These are phyloP conservation scores for Fusarium buxicola DNA, from an alignment of 2,329 filamentous ascomycete species.

Conservation along the genomic window DNA sequence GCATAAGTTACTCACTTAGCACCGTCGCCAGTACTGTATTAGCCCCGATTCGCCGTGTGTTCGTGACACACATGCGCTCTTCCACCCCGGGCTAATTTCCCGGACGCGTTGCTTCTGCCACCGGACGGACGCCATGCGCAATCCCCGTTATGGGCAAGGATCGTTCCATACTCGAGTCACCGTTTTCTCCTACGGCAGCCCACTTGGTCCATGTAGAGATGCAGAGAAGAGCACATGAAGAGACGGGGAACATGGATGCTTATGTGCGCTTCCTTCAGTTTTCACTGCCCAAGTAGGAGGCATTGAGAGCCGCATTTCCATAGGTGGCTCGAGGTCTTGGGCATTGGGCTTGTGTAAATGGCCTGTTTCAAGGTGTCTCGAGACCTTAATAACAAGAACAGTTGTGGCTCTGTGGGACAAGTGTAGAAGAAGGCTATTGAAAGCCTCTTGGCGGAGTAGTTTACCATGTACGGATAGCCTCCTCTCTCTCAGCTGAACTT, in stretches of 20 bases:
- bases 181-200: slow-evolving; percentile 29
- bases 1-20: no score
- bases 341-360: slow-evolving; percentile 18
- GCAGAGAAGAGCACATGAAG: slow-evolving; percentile 10
- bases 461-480: neutral
- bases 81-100: slow-evolving; percentile 34
- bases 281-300: slow-evolving; percentile 22
- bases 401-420: slow-evolving; percentile 33
- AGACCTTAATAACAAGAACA: slow-evolving; percentile 12
- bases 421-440: slow-evolving; percentile 5
- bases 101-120: slow-evolving; percentile 35
- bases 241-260: slow-evolving; percentile 30
- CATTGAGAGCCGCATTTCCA: slow-evolving; percentile 9
- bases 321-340: neutral
- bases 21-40: no score
- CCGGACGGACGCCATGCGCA: slow-evolving; percentile 15
- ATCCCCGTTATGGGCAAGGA: slow-evolving; percentile 8
- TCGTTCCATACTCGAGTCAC: slow-evolving; percentile 16
- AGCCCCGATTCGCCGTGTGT: slow-evolving; percentile 31
- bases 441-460: neutral
- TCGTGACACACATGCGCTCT: slow-evolving; percentile 19
- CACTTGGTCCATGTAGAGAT: slow-evolving; percentile 15
- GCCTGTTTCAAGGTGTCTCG: slow-evolving; percentile 4
- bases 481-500: slow-evolving; percentile 11
- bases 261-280: slow-evolving; percentile 3